Base-by-base conservation (phyloP, 2,329 filamentous ascomycete genomes). In the Claviceps sp. region DNA sequence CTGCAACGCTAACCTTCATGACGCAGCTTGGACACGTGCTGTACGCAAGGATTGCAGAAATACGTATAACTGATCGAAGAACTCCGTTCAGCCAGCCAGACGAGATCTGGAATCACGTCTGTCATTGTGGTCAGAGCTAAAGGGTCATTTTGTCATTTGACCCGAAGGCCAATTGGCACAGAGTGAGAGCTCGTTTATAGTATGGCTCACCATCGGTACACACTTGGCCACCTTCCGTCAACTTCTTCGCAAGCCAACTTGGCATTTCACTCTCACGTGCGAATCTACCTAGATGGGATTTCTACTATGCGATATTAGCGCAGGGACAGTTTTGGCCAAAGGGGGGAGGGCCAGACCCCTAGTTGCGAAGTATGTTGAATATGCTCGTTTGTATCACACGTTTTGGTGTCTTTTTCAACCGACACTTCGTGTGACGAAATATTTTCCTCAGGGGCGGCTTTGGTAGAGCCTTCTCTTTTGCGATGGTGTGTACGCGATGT, bases 1-100 rank as follows among this genome's bases (percentile, higher is more conserved):
- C 9, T 3, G 24, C n/a, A n/a, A 9, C 18, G 46, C 59, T 36
- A 65, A 77, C 81, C 81, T 70, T 95, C 90, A 54, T 73, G 76
- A n/a, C 76, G 78, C 50, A 94, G 74, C 61, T 95, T 95, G 49
- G 86, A 87, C 26, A 97, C 76, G 61, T 96, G 90, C 48, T 82
- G 75, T 0, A 89, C 85, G 47, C 75, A 73, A 1, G 84, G 77
- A 60, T 89, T 82, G 65, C 90, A 96, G 37, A 95, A 72, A 60
- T 89, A 95, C 5, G 87, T 87, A 56, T 79, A 79, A 50, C 78
- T 72, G 1, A 88, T 85, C 4, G 58, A 57, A 0, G 56, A 48
- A 59, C 86, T 87, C 52, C 84, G 74, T 42, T 83, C 74, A 44
- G 87, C 77, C 11, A 89, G 70, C 55, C 78, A 75, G 20, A 73